Percentiles rank a stretch among this genome's conserved stretches.
phyloP scores from a whole-genome alignment of 352 stramenopile genomes.

The Pythium chondricola region DNA sequence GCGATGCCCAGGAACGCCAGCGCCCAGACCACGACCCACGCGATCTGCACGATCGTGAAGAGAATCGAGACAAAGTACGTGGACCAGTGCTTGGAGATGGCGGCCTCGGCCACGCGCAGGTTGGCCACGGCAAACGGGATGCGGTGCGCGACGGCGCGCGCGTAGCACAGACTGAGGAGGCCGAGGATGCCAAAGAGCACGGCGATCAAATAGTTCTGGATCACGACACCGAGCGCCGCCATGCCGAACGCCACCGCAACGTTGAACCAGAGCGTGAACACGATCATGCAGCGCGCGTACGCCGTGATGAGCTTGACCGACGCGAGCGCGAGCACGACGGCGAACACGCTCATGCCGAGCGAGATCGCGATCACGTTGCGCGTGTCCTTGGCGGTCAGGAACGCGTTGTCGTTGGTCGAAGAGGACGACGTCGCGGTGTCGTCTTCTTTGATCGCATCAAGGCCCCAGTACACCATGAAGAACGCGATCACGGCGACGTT shows the following conservation, averaged over 20 bases:
- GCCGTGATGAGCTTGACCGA: slow-evolving; percentile 79
- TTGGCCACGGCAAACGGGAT: slow-evolving; percentile 94
- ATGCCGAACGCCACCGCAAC: slow-evolving; percentile 63
- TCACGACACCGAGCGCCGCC: slow-evolving; percentile 59
- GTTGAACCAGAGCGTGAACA: slow-evolving; percentile 84
- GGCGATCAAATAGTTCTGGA: slow-evolving; percentile 62
- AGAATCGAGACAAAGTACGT: slow-evolving; percentile 85
- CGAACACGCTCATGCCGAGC: slow-evolving; percentile 26
- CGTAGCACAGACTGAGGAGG: slow-evolving; percentile 82
- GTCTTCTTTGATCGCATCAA: slow-evolving; percentile 47
- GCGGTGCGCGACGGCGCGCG: slow-evolving; percentile 72
- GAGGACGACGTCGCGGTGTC: slow-evolving; percentile 26
- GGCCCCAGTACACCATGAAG: slow-evolving; percentile 57
- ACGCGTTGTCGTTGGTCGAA: slow-evolving; percentile 6
- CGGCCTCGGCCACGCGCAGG: slow-evolving; percentile 80
- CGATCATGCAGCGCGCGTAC: slow-evolving; percentile 77
- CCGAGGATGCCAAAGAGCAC: slow-evolving; percentile 58
- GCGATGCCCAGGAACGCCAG: slow-evolving; percentile 85
- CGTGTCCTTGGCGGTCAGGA: slow-evolving; percentile 51
- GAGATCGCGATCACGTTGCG: slow-evolving; percentile 16
- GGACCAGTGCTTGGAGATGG: slow-evolving; percentile 86
- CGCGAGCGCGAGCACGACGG: slow-evolving; percentile 53
- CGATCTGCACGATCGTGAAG: slow-evolving; percentile 85
- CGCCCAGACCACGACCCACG: slow-evolving; percentile 87
- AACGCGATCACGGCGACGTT: slow-evolving; percentile 51